These are phyloP conservation scores for Kluyveromyces sp. DNA, from an alignment of 1,139 yeast species.

Conservation along the genomic window DNA sequence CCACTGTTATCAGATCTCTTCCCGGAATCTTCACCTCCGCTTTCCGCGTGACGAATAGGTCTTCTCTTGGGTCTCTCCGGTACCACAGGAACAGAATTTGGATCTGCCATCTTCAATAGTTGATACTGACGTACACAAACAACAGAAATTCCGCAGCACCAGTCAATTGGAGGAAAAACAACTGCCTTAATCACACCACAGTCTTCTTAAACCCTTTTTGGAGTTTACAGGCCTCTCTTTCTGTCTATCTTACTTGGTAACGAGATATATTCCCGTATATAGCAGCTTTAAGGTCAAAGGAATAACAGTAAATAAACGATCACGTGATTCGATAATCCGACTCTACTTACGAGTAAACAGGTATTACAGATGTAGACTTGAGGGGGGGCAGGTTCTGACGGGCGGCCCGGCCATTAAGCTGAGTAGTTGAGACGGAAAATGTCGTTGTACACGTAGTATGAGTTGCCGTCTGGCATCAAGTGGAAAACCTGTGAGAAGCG, in stretches of 20 bases:
- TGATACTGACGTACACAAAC: not conserved
- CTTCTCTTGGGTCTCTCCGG: slow-evolving; percentile 18
- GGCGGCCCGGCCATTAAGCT: slow-evolving; percentile 21
- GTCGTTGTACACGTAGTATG: slow-evolving; percentile 92
- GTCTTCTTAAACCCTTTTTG: too few relatives aligned
- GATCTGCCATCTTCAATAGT: not conserved
- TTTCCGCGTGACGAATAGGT: not conserved
- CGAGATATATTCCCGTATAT: too few relatives aligned
- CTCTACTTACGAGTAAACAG: too few relatives aligned
- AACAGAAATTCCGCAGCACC: not conserved
- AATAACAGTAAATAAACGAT: too few relatives aligned
- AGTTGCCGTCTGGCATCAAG: slow-evolving; percentile 83
- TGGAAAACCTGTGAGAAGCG: slow-evolving; percentile 97
- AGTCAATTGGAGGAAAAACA: too few relatives aligned
- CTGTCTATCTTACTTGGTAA: too few relatives aligned
- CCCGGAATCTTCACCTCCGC: not conserved
- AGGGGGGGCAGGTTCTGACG: too few relatives aligned
- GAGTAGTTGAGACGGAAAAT: slow-evolving; percentile 87
- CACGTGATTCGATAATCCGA: not conserved
- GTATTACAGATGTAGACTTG: too few relatives aligned
- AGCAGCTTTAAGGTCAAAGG: too few relatives aligned
- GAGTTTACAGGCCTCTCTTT: too few relatives aligned
- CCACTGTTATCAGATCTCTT: not conserved
- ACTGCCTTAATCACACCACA: too few relatives aligned
- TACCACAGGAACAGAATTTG: slow-evolving; percentile 11